Percentiles rank a stretch among this genome's conserved stretches.
Evolutionary conservation across 441 rosid species (phyloP).

Genomic region (Adansonia gregorii): DNA sequence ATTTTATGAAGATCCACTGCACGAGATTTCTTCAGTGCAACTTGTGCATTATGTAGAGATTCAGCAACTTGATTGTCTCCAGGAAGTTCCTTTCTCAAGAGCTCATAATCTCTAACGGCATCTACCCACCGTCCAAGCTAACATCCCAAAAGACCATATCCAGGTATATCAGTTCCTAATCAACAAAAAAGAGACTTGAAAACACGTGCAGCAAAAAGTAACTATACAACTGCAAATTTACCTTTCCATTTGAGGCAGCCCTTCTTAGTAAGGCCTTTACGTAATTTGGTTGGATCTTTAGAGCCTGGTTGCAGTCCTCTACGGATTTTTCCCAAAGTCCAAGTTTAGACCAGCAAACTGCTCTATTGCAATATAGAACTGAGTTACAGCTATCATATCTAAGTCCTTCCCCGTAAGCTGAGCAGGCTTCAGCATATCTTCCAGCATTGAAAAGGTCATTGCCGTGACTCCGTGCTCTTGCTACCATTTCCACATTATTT

Average conservation of each 20-base stretch:
- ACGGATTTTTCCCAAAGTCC: constrained; percentile 65
- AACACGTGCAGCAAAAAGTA: neutral
- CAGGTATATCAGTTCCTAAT: constrained; percentile 10
- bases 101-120: constrained; percentile 65
- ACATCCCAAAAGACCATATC: constrained; percentile 15
- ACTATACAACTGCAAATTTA: constrained; percentile 24
- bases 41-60: constrained; percentile 52
- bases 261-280: constrained; percentile 68
- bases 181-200: neutral
- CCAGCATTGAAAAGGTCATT: constrained; percentile 58
- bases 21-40: constrained; percentile 46
- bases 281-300: constrained; percentile 60
- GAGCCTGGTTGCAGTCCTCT: constrained; percentile 70
- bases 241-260: constrained; percentile 74
- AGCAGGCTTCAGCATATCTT: constrained; percentile 62
- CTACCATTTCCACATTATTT: constrained; percentile 53
- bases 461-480: constrained; percentile 60
- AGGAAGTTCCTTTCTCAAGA: constrained; percentile 64
- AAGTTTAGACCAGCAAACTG: constrained; percentile 75
- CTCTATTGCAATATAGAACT: constrained; percentile 73
- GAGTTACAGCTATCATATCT: constrained; percentile 52
- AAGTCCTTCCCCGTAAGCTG: constrained; percentile 73
- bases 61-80: constrained; percentile 60
- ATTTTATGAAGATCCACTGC: constrained; percentile 36
- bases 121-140: constrained; percentile 64